A percentile compares a stretch with the other conserved stretches of the same genome.
Evolutionary conservation across 2,329 filamentous ascomycete genomes (phyloP).

Genomic region (Penicillium capsulatum): DNA sequence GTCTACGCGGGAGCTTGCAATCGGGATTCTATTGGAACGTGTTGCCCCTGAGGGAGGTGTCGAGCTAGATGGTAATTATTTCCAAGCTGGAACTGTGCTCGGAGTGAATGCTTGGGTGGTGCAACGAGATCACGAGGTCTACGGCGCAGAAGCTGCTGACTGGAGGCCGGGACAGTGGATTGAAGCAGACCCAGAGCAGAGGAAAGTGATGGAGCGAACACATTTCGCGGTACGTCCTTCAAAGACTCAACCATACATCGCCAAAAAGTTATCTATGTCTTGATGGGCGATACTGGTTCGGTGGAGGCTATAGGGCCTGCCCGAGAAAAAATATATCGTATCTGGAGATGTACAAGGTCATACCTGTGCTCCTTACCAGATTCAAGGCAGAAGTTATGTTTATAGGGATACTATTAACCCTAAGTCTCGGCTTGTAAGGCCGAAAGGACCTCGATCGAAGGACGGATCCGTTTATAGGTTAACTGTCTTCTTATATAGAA

Average conservation of each 20-base stretch:
- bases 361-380: slow-evolving; percentile 6
- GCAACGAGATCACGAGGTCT: slow-evolving; percentile 35
- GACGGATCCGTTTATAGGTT: no score
- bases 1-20: no score
- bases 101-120: slow-evolving; percentile 44
- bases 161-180: slow-evolving; percentile 44
- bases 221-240: slow-evolving; percentile 5
- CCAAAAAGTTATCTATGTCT: background rate
- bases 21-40: no score
- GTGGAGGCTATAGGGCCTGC: slow-evolving; percentile 6
- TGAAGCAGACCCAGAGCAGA: slow-evolving; percentile 17
- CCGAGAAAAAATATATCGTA: slow-evolving; percentile 13
- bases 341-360: slow-evolving; percentile 14
- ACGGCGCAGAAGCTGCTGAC: slow-evolving; percentile 29
- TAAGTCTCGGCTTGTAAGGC: no score
- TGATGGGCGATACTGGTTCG: slow-evolving; percentile 4
- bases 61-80: no score
- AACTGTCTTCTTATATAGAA: no score
- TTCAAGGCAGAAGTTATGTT: no score
- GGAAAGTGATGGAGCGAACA: slow-evolving; percentile 10
- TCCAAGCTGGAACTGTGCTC: slow-evolving; percentile 40
- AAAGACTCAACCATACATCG: no score
- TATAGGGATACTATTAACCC: no score
- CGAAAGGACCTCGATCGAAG: no score
- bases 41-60: no score